Evolutionary conservation across 345 rosid genomes (phyloP), one percentile per base, ranked within the genome.

Genomic region (Eucalyptus melliodora): DNA sequence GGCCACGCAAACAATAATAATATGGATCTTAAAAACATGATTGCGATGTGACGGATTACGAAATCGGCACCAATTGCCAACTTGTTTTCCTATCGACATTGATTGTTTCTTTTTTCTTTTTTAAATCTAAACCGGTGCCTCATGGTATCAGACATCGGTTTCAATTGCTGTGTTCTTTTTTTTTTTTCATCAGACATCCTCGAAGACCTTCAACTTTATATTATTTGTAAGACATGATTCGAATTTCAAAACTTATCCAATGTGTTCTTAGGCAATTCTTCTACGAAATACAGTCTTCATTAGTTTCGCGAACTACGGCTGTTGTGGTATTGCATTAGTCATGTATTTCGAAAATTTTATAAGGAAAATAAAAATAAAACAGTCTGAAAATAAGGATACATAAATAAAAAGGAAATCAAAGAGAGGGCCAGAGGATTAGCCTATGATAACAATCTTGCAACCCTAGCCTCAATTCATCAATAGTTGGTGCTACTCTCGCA

Each of bases 401-500:
- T 17, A 72, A 37, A 72, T 72, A 9, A 34, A 72, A 34, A 72
- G 26, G 26, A 72, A 72, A 34, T 37, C 82, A 72, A 37, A 72
- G 27, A 72, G 27, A 34, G 12, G 12, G 2, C 2, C 9, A 2
- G 26, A 19, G 26, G 44, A 72, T 72, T 34, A 19, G 45, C 45
- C 12, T 2, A 0, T 19, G 23, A 34, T 72, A 23, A 9, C 45
- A 34, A 34, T 17, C 44, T 34, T 4, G 2, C 14, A 1, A 69
- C 13, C 45, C 45, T 34, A 34, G 14, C 7, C 11, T 31, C 3
- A 2, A 9, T 72, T 10, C 7, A 9, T 69, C 0, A 0, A 72
- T 72, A 34, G 45, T 37, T 5, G 82, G 82, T 0, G 2, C 44
- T 7, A 1, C 82, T 72, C 45, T 34, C 8, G 1, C 26, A 72